Evolutionary conservation across 2,329 filamentous ascomycete species (phyloP), one percentile per base, ranked within the genome.

Genomic region (Phyllosticta citribraziliensis): DNA sequence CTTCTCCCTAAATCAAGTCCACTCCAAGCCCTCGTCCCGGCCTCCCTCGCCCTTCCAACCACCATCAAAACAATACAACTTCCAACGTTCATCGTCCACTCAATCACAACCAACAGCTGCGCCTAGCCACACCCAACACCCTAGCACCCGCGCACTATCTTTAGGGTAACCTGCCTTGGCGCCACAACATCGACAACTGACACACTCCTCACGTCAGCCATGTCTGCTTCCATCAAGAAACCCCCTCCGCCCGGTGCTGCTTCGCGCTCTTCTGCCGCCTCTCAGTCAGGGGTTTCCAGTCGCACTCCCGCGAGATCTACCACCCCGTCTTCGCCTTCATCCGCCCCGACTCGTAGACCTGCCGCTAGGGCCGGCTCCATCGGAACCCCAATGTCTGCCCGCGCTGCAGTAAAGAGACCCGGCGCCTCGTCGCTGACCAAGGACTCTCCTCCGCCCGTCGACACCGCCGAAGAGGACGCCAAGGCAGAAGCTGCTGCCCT

Each of bases 401-500:
- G 73, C 59, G 69, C 73, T 9, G 67, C 73, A 11, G 73, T 72
- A 52, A 69, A 70, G 63, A 74, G 72, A 66, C 72, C 73, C 35
- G 69, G 68, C 35, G 57, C 69, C 11, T 75, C 73, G 9, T 68
- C 63, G 52, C 67, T 73, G 50, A 70, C 70, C 67, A 70, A 66
- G 59, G 68, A 64, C 64, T 66, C 63, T 9, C 63, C 62, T 4
- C 19, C 59, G 27, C 55, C 60, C 52, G 40, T 56, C 60, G 52
- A 57, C 60, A 61, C 70, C 69, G 67, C 60, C 14, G 75, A 77
- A 58, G 76, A 91, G 65, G 88, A 92, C 57, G 86, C 86, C 64
- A 86, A 88, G 67, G 91, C 89, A 19, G 91, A 94, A 74, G 87
- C 88, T 64, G 80, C 90, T 52, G 87, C 89, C 17, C 78, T 89